Evolutionary conservation across 2,329 filamentous ascomycete species (phyloP).

Genomic region (Colletotrichum incanum): DNA sequence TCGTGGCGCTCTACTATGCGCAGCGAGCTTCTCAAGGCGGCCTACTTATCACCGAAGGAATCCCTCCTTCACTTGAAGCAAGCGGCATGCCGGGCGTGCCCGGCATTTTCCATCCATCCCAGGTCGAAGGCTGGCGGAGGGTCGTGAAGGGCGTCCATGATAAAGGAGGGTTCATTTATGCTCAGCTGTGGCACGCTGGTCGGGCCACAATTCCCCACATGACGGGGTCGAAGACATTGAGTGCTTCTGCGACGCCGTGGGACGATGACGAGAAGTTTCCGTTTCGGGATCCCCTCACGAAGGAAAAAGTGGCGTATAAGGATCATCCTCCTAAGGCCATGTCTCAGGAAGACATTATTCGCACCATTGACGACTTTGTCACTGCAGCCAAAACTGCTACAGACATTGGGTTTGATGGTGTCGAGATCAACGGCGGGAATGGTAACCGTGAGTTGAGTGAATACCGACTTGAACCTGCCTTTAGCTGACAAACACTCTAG

Average conservation of each 20-base stretch:
- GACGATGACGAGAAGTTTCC: slow-evolving; percentile 45
- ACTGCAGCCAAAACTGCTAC: slow-evolving; percentile 46
- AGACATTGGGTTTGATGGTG: slow-evolving; percentile 66
- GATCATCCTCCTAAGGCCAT: slow-evolving; percentile 58
- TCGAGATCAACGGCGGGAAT: slow-evolving; percentile 53
- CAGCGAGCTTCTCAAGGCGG: slow-evolving; percentile 53
- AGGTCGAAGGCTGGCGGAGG: slow-evolving; percentile 70
- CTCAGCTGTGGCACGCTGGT: slow-evolving; percentile 74
- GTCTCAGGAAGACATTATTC: slow-evolving; percentile 50
- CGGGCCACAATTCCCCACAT: slow-evolving; percentile 53
- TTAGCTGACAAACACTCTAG: background rate
- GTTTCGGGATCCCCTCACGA: slow-evolving; percentile 39
- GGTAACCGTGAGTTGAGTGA: slow-evolving; percentile 40
- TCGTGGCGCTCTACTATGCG: slow-evolving; percentile 46
- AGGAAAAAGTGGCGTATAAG: slow-evolving; percentile 40
- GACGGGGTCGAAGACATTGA: slow-evolving; percentile 39
- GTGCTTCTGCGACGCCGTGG: slow-evolving; percentile 40
- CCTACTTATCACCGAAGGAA: slow-evolving; percentile 72
- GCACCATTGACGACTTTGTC: slow-evolving; percentile 48
- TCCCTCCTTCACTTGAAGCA: slow-evolving; percentile 50
- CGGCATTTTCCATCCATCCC: slow-evolving; percentile 67
- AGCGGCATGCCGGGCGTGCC: slow-evolving; percentile 62
- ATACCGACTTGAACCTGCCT: background rate
- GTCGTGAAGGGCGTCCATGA: slow-evolving; percentile 73
- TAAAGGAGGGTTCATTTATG: slow-evolving; percentile 71